Base-by-base conservation (phyloP, 768 basidiomycete genomes). In the Clavaria fumosa region DNA sequence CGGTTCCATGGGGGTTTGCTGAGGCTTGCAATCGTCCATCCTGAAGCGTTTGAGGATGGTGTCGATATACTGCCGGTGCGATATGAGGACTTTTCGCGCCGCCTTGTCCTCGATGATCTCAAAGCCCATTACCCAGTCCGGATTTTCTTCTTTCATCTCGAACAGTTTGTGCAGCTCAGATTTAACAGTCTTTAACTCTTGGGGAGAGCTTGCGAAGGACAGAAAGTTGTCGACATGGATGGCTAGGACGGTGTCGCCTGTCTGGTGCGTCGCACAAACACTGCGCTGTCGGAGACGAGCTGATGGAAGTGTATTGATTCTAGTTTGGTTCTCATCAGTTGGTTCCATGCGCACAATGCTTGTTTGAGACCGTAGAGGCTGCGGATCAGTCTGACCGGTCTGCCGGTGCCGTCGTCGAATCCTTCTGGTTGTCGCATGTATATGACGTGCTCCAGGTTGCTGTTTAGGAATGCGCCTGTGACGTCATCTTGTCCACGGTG, bases 281-380 rank as follows among this genome's bases (percentile, higher is more conserved):
- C 43, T 31, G 58, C 64, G 0, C 47, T 47, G 28, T 66, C 56
- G 12, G 51, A 51, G 1, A 43, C 23, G 0, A 59, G 49, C 0
- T 45, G 35, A 0, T 37, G 52, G 35, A 66, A 66, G 0, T 53
- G 54, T 45, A 57, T 50, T 0, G 44, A 23, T 0, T 46, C 10
- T 41, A 67, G 49, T 0, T 47, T 47, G 0, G 47, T 35, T 15
- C 58, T 39, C 31, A 63, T 36, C 0, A 48, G 55, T 23, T 56
- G 43, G 39, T 67, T 60, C 57, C 60, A 64, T 0, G 47, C 39
- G 7, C 47, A 36, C 2, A 47, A 15, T 0, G 31, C 27, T 39
- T 46, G 45, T 30, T 44, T 46, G 3, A 56, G 48, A 0, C 66
- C 57, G 35, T 68, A 69, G 3, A 68, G 42, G 14, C 17, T 26